These are phyloP conservation scores for Phanerodontia chrysosporium DNA, from an alignment of 768 basidiomycete genomes.

Conservation along the genomic window DNA sequence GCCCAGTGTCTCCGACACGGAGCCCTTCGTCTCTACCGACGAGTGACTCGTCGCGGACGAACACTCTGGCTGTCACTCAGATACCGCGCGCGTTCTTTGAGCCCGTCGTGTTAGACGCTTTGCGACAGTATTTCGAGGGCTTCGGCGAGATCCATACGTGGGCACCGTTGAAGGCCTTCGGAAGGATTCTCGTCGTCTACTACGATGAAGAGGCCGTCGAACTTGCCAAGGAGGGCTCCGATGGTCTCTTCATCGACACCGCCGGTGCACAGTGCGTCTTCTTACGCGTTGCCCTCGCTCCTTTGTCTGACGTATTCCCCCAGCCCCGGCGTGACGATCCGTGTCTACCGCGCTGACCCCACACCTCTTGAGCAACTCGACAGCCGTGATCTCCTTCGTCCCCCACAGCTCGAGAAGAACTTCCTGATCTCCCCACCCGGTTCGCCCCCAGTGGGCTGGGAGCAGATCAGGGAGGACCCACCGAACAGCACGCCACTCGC, in stretches of 20 bases:
- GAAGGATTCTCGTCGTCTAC: constrained; percentile 81
- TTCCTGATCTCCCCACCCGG: constrained; percentile 98
- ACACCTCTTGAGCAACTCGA: constrained; percentile 48
- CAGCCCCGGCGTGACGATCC: constrained; percentile 49
- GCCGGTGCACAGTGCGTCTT: constrained; percentile 41
- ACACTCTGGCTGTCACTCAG: constrained; percentile 79
- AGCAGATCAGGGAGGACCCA: constrained; percentile 84
- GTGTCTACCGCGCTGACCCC: constrained; percentile 72
- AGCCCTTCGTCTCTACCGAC: neutral
- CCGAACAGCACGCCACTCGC: constrained; percentile 83
- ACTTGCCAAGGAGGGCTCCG: constrained; percentile 58
- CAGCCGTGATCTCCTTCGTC: constrained; percentile 53
- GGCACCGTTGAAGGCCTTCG: constrained; percentile 82
- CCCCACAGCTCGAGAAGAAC: constrained; percentile 83
- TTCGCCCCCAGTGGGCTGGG: constrained; percentile 97
- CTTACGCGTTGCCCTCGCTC: neutral
- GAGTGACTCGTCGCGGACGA: constrained; percentile 42
- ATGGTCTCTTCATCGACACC: constrained; percentile 58
- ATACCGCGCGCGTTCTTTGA: constrained; percentile 79
- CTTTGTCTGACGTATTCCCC: neutral
- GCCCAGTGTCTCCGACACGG: neutral
- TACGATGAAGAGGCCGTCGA: constrained; percentile 59
- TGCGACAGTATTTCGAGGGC: constrained; percentile 65
- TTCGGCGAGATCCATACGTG: constrained; percentile 87
- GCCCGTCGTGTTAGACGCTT: constrained; percentile 57